phyloP scores from a whole-genome alignment of 2,329 filamentous ascomycete species.

The Penicillium sp. region DNA sequence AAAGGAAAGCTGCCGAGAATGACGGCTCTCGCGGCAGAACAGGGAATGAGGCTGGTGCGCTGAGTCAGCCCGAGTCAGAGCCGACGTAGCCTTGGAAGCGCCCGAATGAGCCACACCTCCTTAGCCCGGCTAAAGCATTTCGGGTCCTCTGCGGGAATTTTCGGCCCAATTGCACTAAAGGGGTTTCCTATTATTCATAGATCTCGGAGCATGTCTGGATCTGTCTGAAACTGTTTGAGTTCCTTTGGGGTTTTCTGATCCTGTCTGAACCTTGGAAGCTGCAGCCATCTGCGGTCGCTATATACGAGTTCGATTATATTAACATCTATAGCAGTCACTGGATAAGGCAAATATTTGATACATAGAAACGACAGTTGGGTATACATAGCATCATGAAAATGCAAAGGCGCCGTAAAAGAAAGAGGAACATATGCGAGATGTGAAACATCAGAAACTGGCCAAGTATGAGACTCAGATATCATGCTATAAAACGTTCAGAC shows the following conservation, averaged over 20 bases:
- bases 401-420: background rate
- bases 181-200: constrained; percentile 14
- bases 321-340: background rate
- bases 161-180: constrained; percentile 23
- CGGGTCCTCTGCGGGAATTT: constrained; percentile 26
- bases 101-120: constrained; percentile 9
- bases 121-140: constrained; percentile 21
- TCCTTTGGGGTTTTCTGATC: too few species aligned
- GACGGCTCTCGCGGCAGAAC: constrained; percentile 9
- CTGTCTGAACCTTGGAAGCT: too few species aligned
- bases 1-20: constrained; percentile 19
- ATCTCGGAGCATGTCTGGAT: background rate
- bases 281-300: background rate
- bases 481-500: constrained; percentile 17
- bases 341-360: background rate
- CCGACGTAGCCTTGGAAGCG: constrained; percentile 9
- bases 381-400: constrained; percentile 7
- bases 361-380: constrained; percentile 1
- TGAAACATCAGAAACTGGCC: constrained; percentile 5
- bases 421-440: constrained; percentile 7
- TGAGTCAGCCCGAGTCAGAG: constrained; percentile 26
- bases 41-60: constrained; percentile 22
- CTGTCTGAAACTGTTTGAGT: too few species aligned
- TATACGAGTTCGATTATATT: background rate
- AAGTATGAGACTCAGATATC: background rate